These are phyloP conservation scores for Chiua virens DNA, from an alignment of 768 basidiomycete species.

Conservation along the genomic window DNA sequence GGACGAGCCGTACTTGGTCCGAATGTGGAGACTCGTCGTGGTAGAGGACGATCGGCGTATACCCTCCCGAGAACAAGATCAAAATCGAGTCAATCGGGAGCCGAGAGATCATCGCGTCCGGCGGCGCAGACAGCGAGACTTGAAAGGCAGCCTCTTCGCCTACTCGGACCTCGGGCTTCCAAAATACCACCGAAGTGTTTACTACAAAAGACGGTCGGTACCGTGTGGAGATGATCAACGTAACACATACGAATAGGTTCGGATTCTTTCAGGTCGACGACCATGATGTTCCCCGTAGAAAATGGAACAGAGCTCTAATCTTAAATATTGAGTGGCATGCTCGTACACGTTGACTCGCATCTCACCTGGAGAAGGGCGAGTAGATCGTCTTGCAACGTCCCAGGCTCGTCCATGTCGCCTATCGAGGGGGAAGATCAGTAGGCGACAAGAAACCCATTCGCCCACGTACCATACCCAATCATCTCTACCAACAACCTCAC, in stretches of 20 bases:
- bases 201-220: slow-evolving; percentile 43
- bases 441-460: not conserved
- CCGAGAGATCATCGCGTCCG: slow-evolving; percentile 45
- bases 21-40: slow-evolving; percentile 34
- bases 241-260: slow-evolving; percentile 58
- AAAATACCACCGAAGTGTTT: slow-evolving; percentile 66
- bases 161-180: slow-evolving; percentile 61
- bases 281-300: slow-evolving; percentile 51
- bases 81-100: slow-evolving; percentile 62
- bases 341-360: not conserved
- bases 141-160: slow-evolving; percentile 72
- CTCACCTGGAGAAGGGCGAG: slow-evolving; percentile 69
- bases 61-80: slow-evolving; percentile 55
- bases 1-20: slow-evolving; percentile 30
- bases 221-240: not conserved
- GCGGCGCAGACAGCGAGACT: slow-evolving; percentile 57
- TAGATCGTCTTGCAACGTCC: slow-evolving; percentile 65
- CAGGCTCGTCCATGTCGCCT: slow-evolving; percentile 46
- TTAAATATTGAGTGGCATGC: not conserved
- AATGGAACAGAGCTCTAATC: slow-evolving; percentile 70
- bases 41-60: slow-evolving; percentile 50
- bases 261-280: slow-evolving; percentile 63
- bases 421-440: slow-evolving; percentile 24
- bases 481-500: slow-evolving; percentile 81
- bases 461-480: slow-evolving; percentile 65